Base-by-base conservation (phyloP, 1,284 basidiomycete genomes). In the Cryptococcus amylolentus region DNA sequence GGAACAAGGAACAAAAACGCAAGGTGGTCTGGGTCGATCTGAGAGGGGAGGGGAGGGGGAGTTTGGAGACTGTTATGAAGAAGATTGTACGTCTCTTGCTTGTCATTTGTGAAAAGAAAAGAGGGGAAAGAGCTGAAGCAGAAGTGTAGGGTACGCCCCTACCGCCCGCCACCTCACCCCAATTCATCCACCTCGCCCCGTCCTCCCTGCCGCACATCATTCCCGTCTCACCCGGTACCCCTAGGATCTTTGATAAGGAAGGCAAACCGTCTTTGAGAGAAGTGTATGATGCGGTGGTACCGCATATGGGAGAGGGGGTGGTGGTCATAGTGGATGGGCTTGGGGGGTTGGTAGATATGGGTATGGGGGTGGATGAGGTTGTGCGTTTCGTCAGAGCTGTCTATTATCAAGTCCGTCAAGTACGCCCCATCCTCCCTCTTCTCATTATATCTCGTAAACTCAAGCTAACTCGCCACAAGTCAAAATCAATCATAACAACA, bases 271-370 rank as follows among this genome's bases (percentile, higher is more conserved):
- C 55, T 6, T 61, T 75, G 2, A 51, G 50, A 35, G 44, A 62
- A 13, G 71, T 69, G 12, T 70, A 63, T 49, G 63, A 66, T 44
- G 58, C 55, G 8, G 51, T 69, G 31, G 40, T 20, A 9, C 35
- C 54, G 7, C 27, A 54, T 14, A 35, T 53, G 4, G 27, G 45
- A 2, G 31, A 50, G 5, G 56, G 52, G 12, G 41, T 55, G 4
- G 50, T 77, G 49, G 51, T 77, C 10, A 55, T 77, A 14, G 62
- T 77, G 5, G 75, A 77, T 54, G 75, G 73, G 14, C 57, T 77
- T 16, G 61, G 58, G 27, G 67, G 72, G 28, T 56, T 77, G 14
- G n/a, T 57, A 5, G 63, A 55, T 46, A 66, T 68, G 40, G 76
- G 74, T 0, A 62, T 73, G 47, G 28, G 55, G 0, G n/a, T 62